Percentiles rank a stretch among this genome's conserved stretches.
These are phyloP conservation scores for Backusella mclennaniae DNA, from an alignment of 192 early-diverging fungal species.

Conservation along the genomic window DNA sequence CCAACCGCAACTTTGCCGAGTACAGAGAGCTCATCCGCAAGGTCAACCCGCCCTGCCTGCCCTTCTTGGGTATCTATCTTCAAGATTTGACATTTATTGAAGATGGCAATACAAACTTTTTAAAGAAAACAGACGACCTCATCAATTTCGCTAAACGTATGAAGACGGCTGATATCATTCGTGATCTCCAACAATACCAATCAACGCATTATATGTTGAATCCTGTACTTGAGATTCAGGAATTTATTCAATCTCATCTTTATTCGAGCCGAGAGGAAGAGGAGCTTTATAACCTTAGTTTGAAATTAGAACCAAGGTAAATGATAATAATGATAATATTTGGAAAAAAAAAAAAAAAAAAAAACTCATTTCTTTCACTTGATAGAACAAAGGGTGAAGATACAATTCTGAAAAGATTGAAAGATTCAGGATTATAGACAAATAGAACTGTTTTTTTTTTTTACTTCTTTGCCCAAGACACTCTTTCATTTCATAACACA, in stretches of 20 bases:
- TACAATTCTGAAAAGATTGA: constrained; percentile 65
- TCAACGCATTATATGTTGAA: constrained; percentile 77
- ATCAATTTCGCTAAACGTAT: constrained; percentile 92
- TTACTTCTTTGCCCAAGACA: background rate
- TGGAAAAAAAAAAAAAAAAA: background rate
- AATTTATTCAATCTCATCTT: constrained; percentile 68
- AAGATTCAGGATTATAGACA: constrained; percentile 63
- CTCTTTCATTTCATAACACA: background rate
- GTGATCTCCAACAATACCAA: constrained; percentile 89
- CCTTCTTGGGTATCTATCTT: constrained; percentile 82
- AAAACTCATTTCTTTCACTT: background rate
- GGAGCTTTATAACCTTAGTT: constrained; percentile 76
- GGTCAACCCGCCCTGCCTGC: constrained; percentile 74
- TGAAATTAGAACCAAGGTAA: constrained; percentile 77
- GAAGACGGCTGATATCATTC: constrained; percentile 85
- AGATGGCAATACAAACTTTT: constrained; percentile 78
- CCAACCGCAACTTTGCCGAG: constrained; percentile 73
- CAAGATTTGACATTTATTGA: constrained; percentile 90
- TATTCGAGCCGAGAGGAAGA: constrained; percentile 67
- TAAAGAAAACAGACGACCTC: constrained; percentile 60
- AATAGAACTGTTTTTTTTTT: background rate
- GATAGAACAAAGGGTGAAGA: constrained; percentile 65
- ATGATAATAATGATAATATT: background rate
- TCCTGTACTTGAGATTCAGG: constrained; percentile 78
- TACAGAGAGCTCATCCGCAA: constrained; percentile 82